Base-by-base conservation (phyloP, 2,329 filamentous ascomycete species). In the Ophiocordyceps camponoti-leonardi region DNA sequence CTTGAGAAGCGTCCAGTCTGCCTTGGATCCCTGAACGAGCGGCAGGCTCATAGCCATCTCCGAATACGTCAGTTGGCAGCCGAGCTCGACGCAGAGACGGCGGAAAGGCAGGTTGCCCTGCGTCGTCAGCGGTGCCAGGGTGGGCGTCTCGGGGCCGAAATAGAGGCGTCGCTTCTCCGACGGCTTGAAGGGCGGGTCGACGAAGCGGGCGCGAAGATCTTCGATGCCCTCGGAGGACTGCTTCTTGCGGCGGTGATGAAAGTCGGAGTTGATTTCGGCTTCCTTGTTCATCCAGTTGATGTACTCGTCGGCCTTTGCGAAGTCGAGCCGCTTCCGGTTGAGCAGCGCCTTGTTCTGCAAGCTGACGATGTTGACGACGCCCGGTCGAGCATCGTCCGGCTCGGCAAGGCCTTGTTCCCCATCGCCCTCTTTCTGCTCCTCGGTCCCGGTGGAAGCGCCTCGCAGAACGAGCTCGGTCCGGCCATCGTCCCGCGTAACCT, bases 11-110 rank as follows among this genome's bases (percentile, higher is more conserved):
- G 92, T 87, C 92, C 92, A 98, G 66, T 98, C 92, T 2, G 81
- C 73, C 64, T 90, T 93, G 51, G 83, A 77, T 33, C 92, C 92
- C 61, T 95, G 87, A 6, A 98, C 73, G 40, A 98, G 66, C 11
- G 90, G 88, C 62, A 94, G 68, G 26, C 86, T 81, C 75, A 98
- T 84, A 4, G 90, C 92, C 92, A 98, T 98, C 64, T 98, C 92
- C 0, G 90, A 96, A 68, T 94, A 98, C 0, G 92, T 98, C 43
- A 94, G 72, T 58, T 95, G 83, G 26, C 87, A 88, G 33, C 92
- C 92, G 22, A 96, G 73, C 46, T 88, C 83, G 13, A 86, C 81
- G 57, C 88, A 95, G 28, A 98, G 75, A 44, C 92, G 78, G 47
- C 92, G 81, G 68, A 94, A 98, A 1, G 92, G 92, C 43, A 96